Base-by-base conservation (phyloP, 2,329 filamentous ascomycete species). In the Lasiodiplodia sp. region DNA sequence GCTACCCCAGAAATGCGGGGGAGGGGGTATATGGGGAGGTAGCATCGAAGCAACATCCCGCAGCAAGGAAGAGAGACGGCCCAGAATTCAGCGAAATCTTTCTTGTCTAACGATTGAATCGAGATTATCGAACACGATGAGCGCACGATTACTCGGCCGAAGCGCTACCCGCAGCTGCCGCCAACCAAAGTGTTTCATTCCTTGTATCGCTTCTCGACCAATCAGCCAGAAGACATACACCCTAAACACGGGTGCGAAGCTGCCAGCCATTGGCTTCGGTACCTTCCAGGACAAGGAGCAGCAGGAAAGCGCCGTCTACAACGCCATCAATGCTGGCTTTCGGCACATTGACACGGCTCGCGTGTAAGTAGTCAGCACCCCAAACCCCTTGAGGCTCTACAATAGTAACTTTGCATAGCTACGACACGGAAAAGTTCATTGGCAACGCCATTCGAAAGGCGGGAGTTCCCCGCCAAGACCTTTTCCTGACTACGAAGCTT, bases 401-500 rank as follows among this genome's bases (percentile, higher is more conserved):
- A n/a, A 14, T 25, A 3, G 4, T 23, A n/a, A 52, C 2, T 4
- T 0, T 12, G 1, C 3, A 4, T 2, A 25, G 49, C 21, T 52
- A 25, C 10, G 12, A 23, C 49, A 52, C 49, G 21, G 21, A 52
- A 16, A 2, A 12, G 23, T 23, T 25, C 49, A 25, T 52, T 10
- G 21, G 49, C 1, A 52, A 11, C 71, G 91, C 87, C n/a, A 87
- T 92, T 74, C 86, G 84, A 71, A 85, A 89, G 70, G 86, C 87
- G 37, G 85, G 89, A 51, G 84, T 92, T 12, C 88, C 89, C 69
- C 85, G 89, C 55, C 81, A 87, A 52, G 84, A 91, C 68, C 80
- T 92, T 70, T 92, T 91, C 78, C 82, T 92, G 71, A 89, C 87
- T 1, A 89, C 88, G 10, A 91, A 91, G 76, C 80, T 91, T 40